Percentiles rank a stretch among this genome's conserved stretches.
Conservation (phyloP, 768 basidiomycete genomes). For the Pleurotus tuoliensis region DNA sequence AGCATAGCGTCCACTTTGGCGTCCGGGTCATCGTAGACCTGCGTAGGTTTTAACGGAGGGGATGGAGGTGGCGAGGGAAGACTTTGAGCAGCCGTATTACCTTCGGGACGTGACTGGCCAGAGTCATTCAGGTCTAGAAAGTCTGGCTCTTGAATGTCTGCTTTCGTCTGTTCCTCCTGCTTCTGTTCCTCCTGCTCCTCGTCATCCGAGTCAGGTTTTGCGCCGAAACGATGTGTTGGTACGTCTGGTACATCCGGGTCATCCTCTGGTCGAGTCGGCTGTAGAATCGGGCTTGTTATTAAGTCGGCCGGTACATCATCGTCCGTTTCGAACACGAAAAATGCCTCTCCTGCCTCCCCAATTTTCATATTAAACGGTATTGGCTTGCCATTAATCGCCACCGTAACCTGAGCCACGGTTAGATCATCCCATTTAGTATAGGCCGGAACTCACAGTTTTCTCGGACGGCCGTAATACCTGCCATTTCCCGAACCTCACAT, state of each 20-base stretch:
- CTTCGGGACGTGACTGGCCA: constrained; percentile 2
- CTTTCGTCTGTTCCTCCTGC: constrained; percentile 10
- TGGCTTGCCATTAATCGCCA: constrained; percentile 79
- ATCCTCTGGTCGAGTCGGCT: constrained; percentile 51
- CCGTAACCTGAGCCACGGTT: constrained; percentile 62
- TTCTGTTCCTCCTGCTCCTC: constrained; percentile 16
- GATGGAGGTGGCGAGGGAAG: constrained; percentile 18
- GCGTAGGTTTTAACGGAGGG: constrained; percentile 10
- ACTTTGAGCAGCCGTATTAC: not conserved
- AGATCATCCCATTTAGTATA: not conserved
- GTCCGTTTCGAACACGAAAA: constrained; percentile 97
- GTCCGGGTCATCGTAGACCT: constrained; percentile 35
- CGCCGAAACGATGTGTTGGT: constrained; percentile 37
- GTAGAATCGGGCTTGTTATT: constrained; percentile 87
- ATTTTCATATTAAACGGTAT: constrained; percentile 98
- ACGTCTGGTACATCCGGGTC: constrained; percentile 22
- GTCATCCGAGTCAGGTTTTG: constrained; percentile 27
- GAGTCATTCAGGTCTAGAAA: constrained; percentile 78
- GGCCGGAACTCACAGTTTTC: constrained; percentile 62
- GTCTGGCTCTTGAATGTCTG: constrained; percentile 57
- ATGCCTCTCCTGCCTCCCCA: constrained; percentile 97
- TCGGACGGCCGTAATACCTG: constrained; percentile 91
- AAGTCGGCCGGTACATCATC: constrained; percentile 85
- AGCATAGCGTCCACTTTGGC: constrained; percentile 49
- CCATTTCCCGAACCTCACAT: constrained; percentile 97